Evolutionary conservation across 805 yeast genomes (phyloP), one percentile per base, ranked within the genome.

Genomic region (Suhomyces sp.): DNA sequence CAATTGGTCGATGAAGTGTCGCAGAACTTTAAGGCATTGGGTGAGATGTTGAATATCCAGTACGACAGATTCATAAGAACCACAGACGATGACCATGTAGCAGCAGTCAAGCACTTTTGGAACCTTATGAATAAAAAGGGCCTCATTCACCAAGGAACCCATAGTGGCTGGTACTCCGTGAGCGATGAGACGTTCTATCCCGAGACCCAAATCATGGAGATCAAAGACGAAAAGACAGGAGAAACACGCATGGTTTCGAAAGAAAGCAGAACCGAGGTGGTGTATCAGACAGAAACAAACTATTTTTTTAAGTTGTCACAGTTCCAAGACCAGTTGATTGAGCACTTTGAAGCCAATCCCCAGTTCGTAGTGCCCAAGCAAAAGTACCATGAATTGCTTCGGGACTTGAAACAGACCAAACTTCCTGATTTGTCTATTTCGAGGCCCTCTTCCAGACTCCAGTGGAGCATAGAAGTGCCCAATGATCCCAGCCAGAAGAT

Each of bases 101-200:
- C 56, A 1, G 82, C 89, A 3, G 96, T 90, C 1, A 72, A 74
- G 31, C 66, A 74, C 27, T 78, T 94, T 55, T 94, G 99, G 98
- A 66, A 75, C 1, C 55, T 71, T 1, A 80, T 94, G 55, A 53
- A 67, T 43, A 69, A 78, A 0, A 82, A 79, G 44, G 93, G 89
- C 0, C 81, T 72, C 57, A 87, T 94, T 1, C 90, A 90, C 64
- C 81, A 86, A 63, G 97, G 96, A 6, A 73, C 79, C 27, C 99
- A 94, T 65, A 69, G 81, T 46, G 99, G 99, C 1, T 94, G 98
- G 98, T 94, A 94, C 64, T 89, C 96, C 6, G 75, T 93, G 6
- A 86, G 96, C 46, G 99, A 94, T 64, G 99, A 94, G 69, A 87
- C 97, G 1, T 94, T 94, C 62, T 93, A 89, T 61, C 88, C 98